These are phyloP conservation scores for Monosporascus sp. DNA, from an alignment of 2,329 filamentous ascomycete species.

Conservation along the genomic window DNA sequence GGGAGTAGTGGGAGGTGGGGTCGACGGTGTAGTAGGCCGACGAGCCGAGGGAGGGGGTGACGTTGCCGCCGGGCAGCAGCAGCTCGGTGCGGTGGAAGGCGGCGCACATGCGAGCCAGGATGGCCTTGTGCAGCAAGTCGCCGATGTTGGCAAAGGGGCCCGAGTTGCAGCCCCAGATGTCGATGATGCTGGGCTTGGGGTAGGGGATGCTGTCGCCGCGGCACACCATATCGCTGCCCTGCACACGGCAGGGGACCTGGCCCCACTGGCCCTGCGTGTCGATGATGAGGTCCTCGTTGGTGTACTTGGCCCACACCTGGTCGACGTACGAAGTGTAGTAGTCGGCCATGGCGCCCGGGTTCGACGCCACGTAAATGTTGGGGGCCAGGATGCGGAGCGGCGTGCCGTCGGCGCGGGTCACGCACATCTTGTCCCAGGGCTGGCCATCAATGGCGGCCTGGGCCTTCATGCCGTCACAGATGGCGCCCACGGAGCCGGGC, in stretches of 20 bases:
- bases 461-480: conserved; percentile 34
- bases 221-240: conserved; percentile 28
- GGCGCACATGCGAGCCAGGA: conserved; percentile 41
- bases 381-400: conserved; percentile 38
- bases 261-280: conserved; percentile 32
- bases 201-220: conserved; percentile 33
- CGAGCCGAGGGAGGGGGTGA: conserved; percentile 30
- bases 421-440: conserved; percentile 37
- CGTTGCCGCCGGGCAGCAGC: conserved; percentile 36
- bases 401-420: conserved; percentile 23
- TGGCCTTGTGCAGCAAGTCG: conserved; percentile 30
- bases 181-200: conserved; percentile 32
- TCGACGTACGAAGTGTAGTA: conserved; percentile 41
- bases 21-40: conserved; percentile 37
- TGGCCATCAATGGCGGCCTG: conserved; percentile 28
- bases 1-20: conserved; percentile 51
- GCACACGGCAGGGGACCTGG: conserved; percentile 31
- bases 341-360: conserved; percentile 25
- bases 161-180: conserved; percentile 44
- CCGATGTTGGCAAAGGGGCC: conserved; percentile 33
- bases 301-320: conserved; percentile 36
- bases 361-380: conserved; percentile 29
- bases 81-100: conserved; percentile 41
- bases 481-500: conserved; percentile 27
- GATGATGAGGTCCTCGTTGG: conserved; percentile 28